Conservation (phyloP, 306 rosid species). For the Coriaria nepalensis region DNA sequence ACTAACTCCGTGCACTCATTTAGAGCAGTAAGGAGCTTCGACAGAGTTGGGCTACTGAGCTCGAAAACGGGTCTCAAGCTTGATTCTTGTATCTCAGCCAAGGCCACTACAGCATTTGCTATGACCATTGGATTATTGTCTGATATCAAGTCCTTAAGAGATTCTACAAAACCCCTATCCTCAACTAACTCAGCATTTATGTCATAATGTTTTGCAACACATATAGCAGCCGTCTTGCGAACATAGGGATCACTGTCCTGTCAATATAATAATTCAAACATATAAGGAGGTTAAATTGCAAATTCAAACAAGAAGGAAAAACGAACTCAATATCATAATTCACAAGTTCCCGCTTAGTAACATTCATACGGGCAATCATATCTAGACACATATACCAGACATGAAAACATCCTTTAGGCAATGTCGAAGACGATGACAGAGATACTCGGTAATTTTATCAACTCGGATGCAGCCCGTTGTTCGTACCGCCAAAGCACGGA, state of each 20-base stretch:
- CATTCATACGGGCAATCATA: no score
- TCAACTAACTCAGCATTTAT: slow-evolving; percentile 97
- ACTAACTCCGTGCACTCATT: slow-evolving; percentile 99
- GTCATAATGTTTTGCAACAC: slow-evolving; percentile 97
- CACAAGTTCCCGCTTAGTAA: no score
- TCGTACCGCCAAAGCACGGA: slow-evolving; percentile 98
- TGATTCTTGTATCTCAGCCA: slow-evolving; percentile 91
- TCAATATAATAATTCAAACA: slow-evolving; percentile 20
- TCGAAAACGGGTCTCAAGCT: slow-evolving; percentile 82
- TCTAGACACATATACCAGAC: no score
- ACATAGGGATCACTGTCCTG: slow-evolving; percentile 99
- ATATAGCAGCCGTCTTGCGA: slow-evolving; percentile 97
- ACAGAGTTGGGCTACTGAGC: slow-evolving; percentile 68
- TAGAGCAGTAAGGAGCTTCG: slow-evolving; percentile 97
- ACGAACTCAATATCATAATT: no score
- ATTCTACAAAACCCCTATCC: slow-evolving; percentile 91
- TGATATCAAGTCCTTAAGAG: slow-evolving; percentile 95
- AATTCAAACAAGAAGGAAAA: no score
- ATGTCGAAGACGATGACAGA: slow-evolving; percentile 98
- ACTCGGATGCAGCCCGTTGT: slow-evolving; percentile 99
- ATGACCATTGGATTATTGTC: slow-evolving; percentile 99
- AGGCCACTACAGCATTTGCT: slow-evolving; percentile 96
- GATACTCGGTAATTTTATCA: slow-evolving; percentile 94
- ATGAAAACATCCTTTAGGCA: slow-evolving; percentile 70
- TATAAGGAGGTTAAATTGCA: no score